phyloP scores from a whole-genome alignment of 2,329 filamentous ascomycete species.

The Talaromyces sp. region DNA sequence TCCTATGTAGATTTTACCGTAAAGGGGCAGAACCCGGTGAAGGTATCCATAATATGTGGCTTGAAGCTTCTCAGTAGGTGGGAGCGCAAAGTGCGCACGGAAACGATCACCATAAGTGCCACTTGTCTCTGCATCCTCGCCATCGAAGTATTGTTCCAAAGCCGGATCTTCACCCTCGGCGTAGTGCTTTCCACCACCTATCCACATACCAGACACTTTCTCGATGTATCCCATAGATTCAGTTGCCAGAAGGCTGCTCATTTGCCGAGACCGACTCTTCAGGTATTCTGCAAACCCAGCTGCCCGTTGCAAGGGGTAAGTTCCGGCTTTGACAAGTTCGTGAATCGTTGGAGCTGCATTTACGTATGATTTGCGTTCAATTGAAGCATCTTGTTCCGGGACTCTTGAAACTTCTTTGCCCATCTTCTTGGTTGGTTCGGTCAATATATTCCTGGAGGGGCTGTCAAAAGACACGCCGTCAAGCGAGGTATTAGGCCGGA shows the following conservation, averaged over 20 bases:
- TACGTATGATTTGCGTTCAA: conserved; percentile 23
- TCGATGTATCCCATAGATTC: conserved; percentile 96
- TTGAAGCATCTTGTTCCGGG: conserved; percentile 25
- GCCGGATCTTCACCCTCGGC: conserved; percentile 66
- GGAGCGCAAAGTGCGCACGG: conserved; percentile 85
- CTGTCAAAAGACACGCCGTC: conserved; percentile 1
- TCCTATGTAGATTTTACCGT: conserved; percentile 95
- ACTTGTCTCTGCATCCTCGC: conserved; percentile 57
- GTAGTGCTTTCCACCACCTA: conserved; percentile 87
- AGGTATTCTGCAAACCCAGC: conserved; percentile 80
- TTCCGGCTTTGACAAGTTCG: conserved; percentile 60
- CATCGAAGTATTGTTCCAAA: conserved; percentile 58
- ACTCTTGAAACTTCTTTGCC: conserved; percentile 25
- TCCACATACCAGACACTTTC: conserved; percentile 97
- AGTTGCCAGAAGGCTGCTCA: conserved; percentile 78
- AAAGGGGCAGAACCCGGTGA: conserved; percentile 84
- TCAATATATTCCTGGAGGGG: not conserved
- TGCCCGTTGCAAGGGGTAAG: conserved; percentile 79
- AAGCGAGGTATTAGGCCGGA: conserved; percentile 32
- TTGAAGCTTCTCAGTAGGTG: conserved; percentile 75
- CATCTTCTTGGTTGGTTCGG: conserved; percentile 18
- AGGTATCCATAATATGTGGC: conserved; percentile 91
- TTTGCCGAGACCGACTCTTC: conserved; percentile 72
- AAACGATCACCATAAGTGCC: conserved; percentile 66
- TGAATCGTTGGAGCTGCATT: conserved; percentile 55